Evolutionary conservation across 2,329 filamentous ascomycete species (phyloP).

Genomic region (Talaromyces sp.): DNA sequence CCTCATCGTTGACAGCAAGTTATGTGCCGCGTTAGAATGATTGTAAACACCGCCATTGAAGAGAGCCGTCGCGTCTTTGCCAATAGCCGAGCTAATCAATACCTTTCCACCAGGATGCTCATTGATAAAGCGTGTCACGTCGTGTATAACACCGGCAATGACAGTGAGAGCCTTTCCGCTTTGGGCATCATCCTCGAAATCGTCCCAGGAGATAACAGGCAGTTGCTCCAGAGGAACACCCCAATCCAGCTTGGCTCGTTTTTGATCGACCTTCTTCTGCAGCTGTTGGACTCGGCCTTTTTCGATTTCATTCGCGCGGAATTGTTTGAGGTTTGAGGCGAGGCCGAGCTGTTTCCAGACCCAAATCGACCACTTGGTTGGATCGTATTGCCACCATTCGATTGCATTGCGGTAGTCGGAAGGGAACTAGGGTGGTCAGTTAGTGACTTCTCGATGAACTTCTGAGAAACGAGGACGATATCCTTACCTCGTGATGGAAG

Average conservation of each 20-base stretch:
- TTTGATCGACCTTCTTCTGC: constrained; percentile 91
- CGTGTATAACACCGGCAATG: constrained; percentile 83
- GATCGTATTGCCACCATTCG: constrained; percentile 88
- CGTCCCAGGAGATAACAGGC: constrained; percentile 83
- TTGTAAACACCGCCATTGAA: constrained; percentile 92
- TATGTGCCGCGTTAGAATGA: constrained; percentile 88
- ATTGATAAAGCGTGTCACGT: constrained; percentile 81
- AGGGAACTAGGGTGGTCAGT: constrained; percentile 63
- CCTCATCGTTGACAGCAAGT: constrained; percentile 83
- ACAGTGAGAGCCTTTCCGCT: constrained; percentile 76
- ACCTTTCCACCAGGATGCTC: constrained; percentile 90
- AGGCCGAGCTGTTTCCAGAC: constrained; percentile 80
- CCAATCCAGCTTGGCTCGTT: constrained; percentile 81
- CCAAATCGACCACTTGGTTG: constrained; percentile 89
- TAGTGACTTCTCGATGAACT: not conserved
- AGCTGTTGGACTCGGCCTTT: constrained; percentile 86
- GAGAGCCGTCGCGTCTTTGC: constrained; percentile 86
- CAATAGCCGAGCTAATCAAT: constrained; percentile 78
- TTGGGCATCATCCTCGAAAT: constrained; percentile 77
- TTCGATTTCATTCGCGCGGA: constrained; percentile 89
- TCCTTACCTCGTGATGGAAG: constrained; percentile 75
- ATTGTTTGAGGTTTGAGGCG: constrained; percentile 85
- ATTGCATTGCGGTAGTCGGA: constrained; percentile 92
- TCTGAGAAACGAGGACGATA: not conserved
- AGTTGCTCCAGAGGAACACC: constrained; percentile 82